Evolutionary conservation across 441 rosid genomes (phyloP).

Genomic region (Erodium trifolium): DNA sequence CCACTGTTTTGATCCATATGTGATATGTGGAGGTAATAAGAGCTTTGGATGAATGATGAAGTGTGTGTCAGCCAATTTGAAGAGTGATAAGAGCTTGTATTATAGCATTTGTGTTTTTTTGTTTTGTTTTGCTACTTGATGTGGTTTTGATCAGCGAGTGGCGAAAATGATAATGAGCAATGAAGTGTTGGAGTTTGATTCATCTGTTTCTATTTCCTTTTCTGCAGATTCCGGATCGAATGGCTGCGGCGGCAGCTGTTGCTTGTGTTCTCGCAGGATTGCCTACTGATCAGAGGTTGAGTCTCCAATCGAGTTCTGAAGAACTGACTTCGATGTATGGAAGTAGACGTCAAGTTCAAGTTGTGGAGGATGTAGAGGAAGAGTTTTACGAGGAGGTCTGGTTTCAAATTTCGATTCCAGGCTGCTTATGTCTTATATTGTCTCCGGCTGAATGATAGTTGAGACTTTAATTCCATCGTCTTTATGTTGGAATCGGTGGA

Average conservation of each 20-base stretch:
- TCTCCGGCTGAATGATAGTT: not conserved
- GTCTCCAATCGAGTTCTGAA: conserved; percentile 63
- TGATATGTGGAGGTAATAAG: not conserved
- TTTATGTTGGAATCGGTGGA: conserved; percentile 1
- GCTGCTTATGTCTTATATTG: not conserved
- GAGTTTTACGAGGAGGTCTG: conserved; percentile 81
- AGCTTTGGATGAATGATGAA: not conserved
- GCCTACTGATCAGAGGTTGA: conserved; percentile 62
- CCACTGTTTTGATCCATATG: not conserved
- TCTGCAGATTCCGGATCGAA: conserved; percentile 80
- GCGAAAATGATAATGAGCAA: not conserved
- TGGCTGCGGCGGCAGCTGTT: conserved; percentile 97
- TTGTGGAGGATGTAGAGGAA: conserved; percentile 61
- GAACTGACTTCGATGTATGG: conserved; percentile 75
- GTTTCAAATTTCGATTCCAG: conserved; percentile 38
- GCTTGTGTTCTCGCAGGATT: conserved; percentile 80
- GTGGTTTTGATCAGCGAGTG: too few relatives aligned
- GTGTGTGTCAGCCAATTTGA: conserved; percentile 6
- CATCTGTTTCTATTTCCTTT: conserved; percentile 6
- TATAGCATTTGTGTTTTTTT: too few relatives aligned
- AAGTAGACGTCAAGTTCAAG: conserved; percentile 45
- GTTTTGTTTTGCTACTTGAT: too few relatives aligned
- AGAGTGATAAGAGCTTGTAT: not conserved
- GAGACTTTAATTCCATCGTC: not conserved
- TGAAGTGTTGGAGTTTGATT: conserved; percentile 24